Evolutionary conservation across 1,139 yeast genomes (phyloP), one percentile per base, ranked within the genome.

Genomic region (Geotrichum macrosporum): DNA sequence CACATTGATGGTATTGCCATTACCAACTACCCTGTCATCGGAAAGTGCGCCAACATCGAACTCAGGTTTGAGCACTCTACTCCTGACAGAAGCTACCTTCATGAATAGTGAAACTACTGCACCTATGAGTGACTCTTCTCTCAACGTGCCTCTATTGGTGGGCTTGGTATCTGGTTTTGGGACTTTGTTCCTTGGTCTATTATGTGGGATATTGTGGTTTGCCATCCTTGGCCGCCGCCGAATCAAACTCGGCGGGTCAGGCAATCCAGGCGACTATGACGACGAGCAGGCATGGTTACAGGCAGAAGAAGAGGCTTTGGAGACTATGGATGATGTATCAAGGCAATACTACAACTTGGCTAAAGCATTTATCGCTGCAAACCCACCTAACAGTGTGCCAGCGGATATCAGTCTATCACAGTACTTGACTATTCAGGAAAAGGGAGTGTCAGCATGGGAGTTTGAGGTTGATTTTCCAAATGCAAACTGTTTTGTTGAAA

Each of bases 401-500:
- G 63, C 71, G 15, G 73, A 69, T 50, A 68, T 68, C 50, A 62
- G 66, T 42, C 53, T 77, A 66, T 64, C 69, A 65, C 67, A 70
- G 64, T 74, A 76, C 64, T 68, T 68, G 66, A 71, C 71, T 22
- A 86, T 92, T 30, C 95, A 87, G 59, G 98, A 94, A 59, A 88
- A 86, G 64, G 99, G 96, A 0, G 82, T 94, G 1, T 71, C 77
- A 24, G 98, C 98, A 0, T 92, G 94, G 94, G 94, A 87, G 59
- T 92, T 94, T 62, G 77, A 76, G 51, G 86, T 86, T 37, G 89
- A 87, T 60, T 61, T 65, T 39, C 62, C 61, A 71, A 13, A 78
- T 76, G 63, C 63, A 41, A 59, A 80, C 75, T 64, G 84, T 76
- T 57, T 77, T 51, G 83, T 89, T 18, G 74, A 78, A 46, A 81